phyloP scores from a whole-genome alignment of 1,284 basidiomycete species.

The Leccinum solheimii region DNA sequence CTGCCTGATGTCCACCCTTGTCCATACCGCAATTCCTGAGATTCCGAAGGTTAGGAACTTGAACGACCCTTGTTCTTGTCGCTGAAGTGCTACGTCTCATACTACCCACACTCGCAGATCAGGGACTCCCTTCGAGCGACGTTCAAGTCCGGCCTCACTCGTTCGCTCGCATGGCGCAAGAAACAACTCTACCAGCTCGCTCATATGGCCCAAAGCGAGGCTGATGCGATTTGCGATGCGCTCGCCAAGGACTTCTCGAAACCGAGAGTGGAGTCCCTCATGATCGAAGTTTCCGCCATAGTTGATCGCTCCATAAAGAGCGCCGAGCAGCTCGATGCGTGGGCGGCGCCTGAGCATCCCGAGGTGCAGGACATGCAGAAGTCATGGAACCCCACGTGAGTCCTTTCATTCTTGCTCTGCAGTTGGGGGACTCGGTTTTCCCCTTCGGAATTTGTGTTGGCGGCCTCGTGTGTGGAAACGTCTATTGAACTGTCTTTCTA shows the following conservation, averaged over 20 bases:
- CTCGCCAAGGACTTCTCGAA: conserved; percentile 32
- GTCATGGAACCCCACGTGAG: conserved; percentile 33
- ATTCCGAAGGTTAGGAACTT: conserved; percentile 25
- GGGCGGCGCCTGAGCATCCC: conserved; percentile 29
- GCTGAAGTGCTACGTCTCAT: background rate
- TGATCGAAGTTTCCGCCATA: conserved; percentile 24
- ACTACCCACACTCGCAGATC: conserved; percentile 17
- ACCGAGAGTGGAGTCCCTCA: conserved; percentile 29
- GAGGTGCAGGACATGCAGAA: conserved; percentile 28
- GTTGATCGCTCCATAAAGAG: conserved; percentile 20
- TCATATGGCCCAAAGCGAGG: conserved; percentile 31
- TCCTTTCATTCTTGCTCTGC: background rate
- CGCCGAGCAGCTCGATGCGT: conserved; percentile 26
- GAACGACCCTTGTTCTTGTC: no score
- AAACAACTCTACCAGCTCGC: conserved; percentile 37
- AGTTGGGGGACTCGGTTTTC: background rate
- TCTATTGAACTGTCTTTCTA: background rate
- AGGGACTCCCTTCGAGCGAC: conserved; percentile 28
- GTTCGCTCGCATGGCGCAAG: conserved; percentile 30
- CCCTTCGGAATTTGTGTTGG: background rate
- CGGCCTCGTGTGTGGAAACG: background rate
- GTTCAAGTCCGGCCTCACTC: conserved; percentile 27
- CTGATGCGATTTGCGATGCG: conserved; percentile 29
- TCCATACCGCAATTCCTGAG: conserved; percentile 15
- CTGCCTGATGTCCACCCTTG: conserved; percentile 18